Evolutionary conservation across 805 yeast species (phyloP).

Genomic region (Candida stauntonica): DNA sequence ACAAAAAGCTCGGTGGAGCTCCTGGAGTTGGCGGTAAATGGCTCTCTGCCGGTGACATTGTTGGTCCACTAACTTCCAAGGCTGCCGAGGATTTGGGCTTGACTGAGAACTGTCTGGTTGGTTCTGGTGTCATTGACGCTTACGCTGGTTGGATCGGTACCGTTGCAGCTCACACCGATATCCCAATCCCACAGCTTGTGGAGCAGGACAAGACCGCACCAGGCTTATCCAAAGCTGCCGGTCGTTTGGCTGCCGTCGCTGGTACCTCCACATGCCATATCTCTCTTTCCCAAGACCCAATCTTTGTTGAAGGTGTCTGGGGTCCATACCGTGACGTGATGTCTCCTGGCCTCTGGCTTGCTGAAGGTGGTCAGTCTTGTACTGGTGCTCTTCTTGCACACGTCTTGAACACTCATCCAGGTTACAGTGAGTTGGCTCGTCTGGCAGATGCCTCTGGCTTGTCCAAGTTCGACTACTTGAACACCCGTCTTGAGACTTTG

Average conservation of each 20-base stretch:
- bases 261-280: constrained; percentile 98
- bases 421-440: constrained; percentile 65
- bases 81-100: constrained; percentile 86
- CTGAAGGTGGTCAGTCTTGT: constrained; percentile 98
- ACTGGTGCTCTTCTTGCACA: constrained; percentile 93
- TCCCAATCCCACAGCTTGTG: constrained; percentile 43
- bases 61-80: constrained; percentile 61
- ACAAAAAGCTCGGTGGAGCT: constrained; percentile 78
- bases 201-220: constrained; percentile 42
- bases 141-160: constrained; percentile 99
- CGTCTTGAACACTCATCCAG: constrained; percentile 85
- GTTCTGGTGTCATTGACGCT: constrained; percentile 95
- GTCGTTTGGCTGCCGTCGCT: constrained; percentile 94
- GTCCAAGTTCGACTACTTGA: constrained; percentile 79
- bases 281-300: constrained; percentile 76
- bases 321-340: constrained; percentile 95
- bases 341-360: constrained; percentile 88
- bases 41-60: constrained; percentile 84
- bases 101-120: constrained; percentile 75
- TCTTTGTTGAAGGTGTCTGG: constrained; percentile 96
- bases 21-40: constrained; percentile 68
- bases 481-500: constrained; percentile 66
- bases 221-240: constrained; percentile 60
- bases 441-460: constrained; percentile 64
- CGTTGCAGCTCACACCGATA: constrained; percentile 82